Percentiles rank a stretch among this genome's conserved stretches.
These are phyloP conservation scores for Aspergillus sp. DNA, from an alignment of 2,329 filamentous ascomycete genomes.

Conservation along the genomic window DNA sequence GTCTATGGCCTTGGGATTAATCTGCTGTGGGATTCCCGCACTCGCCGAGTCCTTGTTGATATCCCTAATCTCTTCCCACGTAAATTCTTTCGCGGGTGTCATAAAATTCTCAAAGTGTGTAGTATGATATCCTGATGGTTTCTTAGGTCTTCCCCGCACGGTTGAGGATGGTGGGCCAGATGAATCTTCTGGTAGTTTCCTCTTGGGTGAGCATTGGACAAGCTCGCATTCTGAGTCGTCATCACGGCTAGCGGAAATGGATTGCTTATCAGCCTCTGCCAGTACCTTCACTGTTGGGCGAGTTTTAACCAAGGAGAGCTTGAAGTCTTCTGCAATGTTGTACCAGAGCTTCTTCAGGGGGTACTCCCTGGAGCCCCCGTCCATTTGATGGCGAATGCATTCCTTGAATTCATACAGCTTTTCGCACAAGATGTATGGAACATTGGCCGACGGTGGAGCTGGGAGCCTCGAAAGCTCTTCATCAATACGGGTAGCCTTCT, in stretches of 20 bases:
- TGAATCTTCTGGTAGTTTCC: constrained; percentile 18
- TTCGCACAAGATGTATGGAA: constrained; percentile 64
- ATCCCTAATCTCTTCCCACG: constrained; percentile 47
- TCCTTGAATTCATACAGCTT: constrained; percentile 60
- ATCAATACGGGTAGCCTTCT: constrained; percentile 54
- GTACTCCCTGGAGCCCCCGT: constrained; percentile 47
- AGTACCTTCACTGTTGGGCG: constrained; percentile 35
- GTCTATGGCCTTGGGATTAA: constrained; percentile 61
- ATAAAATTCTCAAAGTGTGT: constrained; percentile 24
- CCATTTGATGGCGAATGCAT: constrained; percentile 54
- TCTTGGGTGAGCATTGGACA: constrained; percentile 17
- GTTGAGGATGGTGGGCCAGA: background rate
- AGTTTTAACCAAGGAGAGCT: constrained; percentile 46
- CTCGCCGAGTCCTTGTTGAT: constrained; percentile 57
- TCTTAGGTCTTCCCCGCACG: background rate
- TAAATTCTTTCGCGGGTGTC: constrained; percentile 24
- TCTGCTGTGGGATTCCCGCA: constrained; percentile 59
- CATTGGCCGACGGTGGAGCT: constrained; percentile 63
- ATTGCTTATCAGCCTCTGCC: constrained; percentile 31
- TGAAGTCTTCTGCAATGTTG: constrained; percentile 53
- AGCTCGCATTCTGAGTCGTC: constrained; percentile 30
- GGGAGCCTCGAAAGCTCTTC: constrained; percentile 60
- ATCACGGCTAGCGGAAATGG: constrained; percentile 32
- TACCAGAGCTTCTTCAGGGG: constrained; percentile 46
- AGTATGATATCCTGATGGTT: constrained; percentile 15